Percentiles rank a stretch among this genome's conserved stretches.
phyloP scores from a whole-genome alignment of 805 yeast genomes.

The Hanseniaspora lachancei region DNA sequence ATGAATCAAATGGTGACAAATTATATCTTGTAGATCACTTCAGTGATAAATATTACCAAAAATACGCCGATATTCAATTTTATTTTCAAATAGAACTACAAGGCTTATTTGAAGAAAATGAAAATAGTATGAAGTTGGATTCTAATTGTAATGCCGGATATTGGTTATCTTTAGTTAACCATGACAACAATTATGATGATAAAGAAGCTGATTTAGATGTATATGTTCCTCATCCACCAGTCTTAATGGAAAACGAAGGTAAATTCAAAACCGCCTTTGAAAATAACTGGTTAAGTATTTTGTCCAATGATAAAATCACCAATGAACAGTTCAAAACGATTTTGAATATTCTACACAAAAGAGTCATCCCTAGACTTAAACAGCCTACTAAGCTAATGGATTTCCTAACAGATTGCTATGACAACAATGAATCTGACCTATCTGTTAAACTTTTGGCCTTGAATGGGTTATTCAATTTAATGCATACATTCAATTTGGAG shows the following conservation, averaged over 20 bases:
- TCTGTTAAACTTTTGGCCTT: conserved; percentile 59
- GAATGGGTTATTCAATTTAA: conserved; percentile 76
- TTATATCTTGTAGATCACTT: conserved; percentile 43
- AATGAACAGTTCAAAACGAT: conserved; percentile 53
- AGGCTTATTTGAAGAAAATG: conserved; percentile 17
- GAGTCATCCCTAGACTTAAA: conserved; percentile 67
- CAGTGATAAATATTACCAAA: conserved; percentile 37
- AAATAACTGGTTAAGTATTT: conserved; percentile 46
- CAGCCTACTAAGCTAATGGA: conserved; percentile 83
- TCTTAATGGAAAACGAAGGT: conserved; percentile 28
- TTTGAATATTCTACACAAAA: conserved; percentile 61
- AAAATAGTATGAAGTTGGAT: conserved; percentile 23
- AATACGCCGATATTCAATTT: conserved; percentile 66
- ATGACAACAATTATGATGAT: conserved; percentile 26
- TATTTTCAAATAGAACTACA: conserved; percentile 47
- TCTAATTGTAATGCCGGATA: conserved; percentile 10
- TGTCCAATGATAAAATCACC: conserved; percentile 38
- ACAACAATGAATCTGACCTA: conserved; percentile 26
- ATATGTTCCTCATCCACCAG: conserved; percentile 37
- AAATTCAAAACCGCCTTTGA: conserved; percentile 57
- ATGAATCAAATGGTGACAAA: conserved; percentile 33
- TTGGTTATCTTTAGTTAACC: conserved; percentile 30
- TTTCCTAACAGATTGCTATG: conserved; percentile 76
- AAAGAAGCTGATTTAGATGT: conserved; percentile 29
- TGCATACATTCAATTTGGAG: conserved; percentile 70